phyloP scores from a whole-genome alignment of 2,329 filamentous ascomycete genomes.

The Atkinsonella texensis region DNA sequence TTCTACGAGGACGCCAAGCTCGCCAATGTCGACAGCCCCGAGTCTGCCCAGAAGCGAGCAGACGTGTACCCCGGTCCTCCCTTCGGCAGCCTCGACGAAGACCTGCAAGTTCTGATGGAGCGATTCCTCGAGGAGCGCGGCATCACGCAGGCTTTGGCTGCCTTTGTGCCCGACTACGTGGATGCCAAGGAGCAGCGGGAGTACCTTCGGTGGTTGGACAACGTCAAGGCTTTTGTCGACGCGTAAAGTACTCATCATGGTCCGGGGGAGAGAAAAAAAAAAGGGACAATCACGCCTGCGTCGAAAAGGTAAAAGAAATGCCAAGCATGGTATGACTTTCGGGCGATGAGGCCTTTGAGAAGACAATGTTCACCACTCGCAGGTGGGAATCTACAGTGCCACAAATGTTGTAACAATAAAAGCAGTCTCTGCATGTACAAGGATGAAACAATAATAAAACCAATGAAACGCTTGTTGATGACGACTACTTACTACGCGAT shows the following conservation, averaged over 20 bases:
- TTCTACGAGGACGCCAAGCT: constrained; percentile 71
- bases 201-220: constrained; percentile 82
- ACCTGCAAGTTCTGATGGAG: constrained; percentile 85
- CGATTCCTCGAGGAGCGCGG: constrained; percentile 91
- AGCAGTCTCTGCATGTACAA: too few relatives aligned
- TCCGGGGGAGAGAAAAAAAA: background rate
- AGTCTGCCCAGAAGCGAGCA: constrained; percentile 64
- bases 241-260: constrained; percentile 31
- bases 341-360: background rate
- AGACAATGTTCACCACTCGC: background rate
- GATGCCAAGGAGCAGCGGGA: constrained; percentile 98
- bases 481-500: too few relatives aligned
- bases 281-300: background rate
- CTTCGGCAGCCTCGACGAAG: constrained; percentile 90
- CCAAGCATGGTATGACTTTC: constrained; percentile 1
- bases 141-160: constrained; percentile 71
- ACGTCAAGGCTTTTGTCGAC: constrained; percentile 76
- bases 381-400: background rate
- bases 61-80: constrained; percentile 81
- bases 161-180: constrained; percentile 93
- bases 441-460: too few relatives aligned
- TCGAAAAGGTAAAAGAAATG: background rate
- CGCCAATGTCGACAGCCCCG: constrained; percentile 63
- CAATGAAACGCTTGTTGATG: too few relatives aligned
- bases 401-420: background rate